phyloP scores from a whole-genome alignment of 805 yeast species.

The Yarrowia phangngaensis region DNA sequence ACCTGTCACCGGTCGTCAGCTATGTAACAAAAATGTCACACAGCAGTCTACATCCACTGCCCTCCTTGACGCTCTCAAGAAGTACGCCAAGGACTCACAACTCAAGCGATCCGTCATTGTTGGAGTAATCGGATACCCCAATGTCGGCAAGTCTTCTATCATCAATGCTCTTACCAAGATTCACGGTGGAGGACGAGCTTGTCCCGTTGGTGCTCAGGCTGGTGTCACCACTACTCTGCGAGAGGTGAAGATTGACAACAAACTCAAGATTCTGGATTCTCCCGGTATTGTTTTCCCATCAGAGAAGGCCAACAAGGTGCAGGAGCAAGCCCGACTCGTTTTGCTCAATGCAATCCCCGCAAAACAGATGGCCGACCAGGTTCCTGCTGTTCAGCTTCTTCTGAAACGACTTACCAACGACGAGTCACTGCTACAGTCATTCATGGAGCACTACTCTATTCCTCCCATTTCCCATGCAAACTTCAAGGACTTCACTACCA shows the following conservation, averaged over 20 bases:
- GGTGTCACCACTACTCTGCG: conserved; percentile 92
- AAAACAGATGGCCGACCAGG: conserved; percentile 77
- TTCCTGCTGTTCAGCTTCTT: conserved; percentile 71
- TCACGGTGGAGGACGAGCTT: conserved; percentile 63
- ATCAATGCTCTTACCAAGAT: conserved; percentile 78
- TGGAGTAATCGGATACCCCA: conserved; percentile 96
- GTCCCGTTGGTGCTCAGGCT: conserved; percentile 97
- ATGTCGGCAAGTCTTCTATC: conserved; percentile 93
- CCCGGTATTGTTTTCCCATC: conserved; percentile 96
- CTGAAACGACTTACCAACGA: conserved; percentile 72
- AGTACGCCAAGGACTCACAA: conserved; percentile 78
- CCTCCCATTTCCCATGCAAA: conserved; percentile 75
- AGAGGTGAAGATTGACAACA: conserved; percentile 87
- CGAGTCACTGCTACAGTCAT: conserved; percentile 59
- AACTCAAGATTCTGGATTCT: conserved; percentile 83
- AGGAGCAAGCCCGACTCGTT: conserved; percentile 84
- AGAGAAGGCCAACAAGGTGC: conserved; percentile 44
- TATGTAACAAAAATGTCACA: conserved; percentile 66
- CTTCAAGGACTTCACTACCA: conserved; percentile 74
- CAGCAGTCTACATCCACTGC: conserved; percentile 67
- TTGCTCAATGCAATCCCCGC: conserved; percentile 86
- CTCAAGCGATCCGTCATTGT: conserved; percentile 85
- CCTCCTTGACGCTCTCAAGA: conserved; percentile 74
- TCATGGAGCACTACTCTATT: conserved; percentile 66
- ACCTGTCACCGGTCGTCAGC: conserved; percentile 65